Percentiles rank a stretch among this genome's conserved stretches.
Conservation (phyloP, 1,139 yeast species). For the Nakaseomyces uthaithaninus region DNA sequence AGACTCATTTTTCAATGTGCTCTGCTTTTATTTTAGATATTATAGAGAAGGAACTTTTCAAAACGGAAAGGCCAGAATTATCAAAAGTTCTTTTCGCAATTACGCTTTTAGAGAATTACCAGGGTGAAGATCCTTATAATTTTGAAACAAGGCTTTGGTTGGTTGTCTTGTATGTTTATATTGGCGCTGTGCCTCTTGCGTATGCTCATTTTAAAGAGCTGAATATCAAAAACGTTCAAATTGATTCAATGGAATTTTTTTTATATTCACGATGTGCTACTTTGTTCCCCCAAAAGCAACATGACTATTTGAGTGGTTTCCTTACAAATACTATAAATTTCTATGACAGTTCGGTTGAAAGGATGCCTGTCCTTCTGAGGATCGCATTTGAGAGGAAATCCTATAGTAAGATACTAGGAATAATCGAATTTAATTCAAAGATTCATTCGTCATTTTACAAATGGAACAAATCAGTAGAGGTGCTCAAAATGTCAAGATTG, state of each 20-base stretch:
- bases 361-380: constrained; percentile 22
- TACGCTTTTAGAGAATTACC: constrained; percentile 27
- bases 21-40: constrained; percentile 24
- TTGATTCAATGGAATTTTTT: constrained; percentile 62
- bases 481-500: constrained; percentile 22
- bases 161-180: constrained; percentile 49
- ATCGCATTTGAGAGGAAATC: constrained; percentile 27
- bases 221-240: constrained; percentile 68
- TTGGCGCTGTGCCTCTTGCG: constrained; percentile 51
- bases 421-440: constrained; percentile 23
- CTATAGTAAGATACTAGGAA: constrained; percentile 28
- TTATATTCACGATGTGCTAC: constrained; percentile 44
- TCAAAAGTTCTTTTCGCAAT: constrained; percentile 16
- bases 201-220: constrained; percentile 43
- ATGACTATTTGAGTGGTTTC: constrained; percentile 16
- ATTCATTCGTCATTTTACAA: constrained; percentile 19
- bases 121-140: constrained; percentile 25
- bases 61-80: constrained; percentile 14
- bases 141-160: constrained; percentile 44
- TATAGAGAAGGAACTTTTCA: constrained; percentile 13
- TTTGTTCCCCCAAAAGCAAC: constrained; percentile 33
- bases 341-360: constrained; percentile 19
- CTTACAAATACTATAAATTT: constrained; percentile 15
- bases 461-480: constrained; percentile 22
- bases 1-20: constrained; percentile 27